phyloP scores from a whole-genome alignment of 2,329 filamentous ascomycete species.

The Cryphonectria radicalis region DNA sequence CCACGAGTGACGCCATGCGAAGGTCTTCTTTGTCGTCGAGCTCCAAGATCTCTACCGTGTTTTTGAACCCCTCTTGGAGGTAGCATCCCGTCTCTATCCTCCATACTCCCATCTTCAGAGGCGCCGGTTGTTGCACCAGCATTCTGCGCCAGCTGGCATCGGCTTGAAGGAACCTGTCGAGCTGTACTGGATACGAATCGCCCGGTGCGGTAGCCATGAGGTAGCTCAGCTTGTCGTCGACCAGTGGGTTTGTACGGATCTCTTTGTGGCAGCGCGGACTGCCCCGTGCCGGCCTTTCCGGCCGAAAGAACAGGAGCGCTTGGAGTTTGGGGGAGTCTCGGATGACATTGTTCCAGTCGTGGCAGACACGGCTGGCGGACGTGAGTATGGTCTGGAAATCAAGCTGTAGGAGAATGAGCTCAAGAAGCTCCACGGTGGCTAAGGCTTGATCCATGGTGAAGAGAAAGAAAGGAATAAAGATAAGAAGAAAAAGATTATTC shows the following conservation, averaged over 20 bases:
- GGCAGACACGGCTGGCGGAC: slow-evolving; percentile 31
- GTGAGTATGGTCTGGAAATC: slow-evolving; percentile 30
- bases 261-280: not conserved
- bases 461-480: not conserved
- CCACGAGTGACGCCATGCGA: not conserved
- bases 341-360: slow-evolving; percentile 24
- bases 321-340: slow-evolving; percentile 17
- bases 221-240: not conserved
- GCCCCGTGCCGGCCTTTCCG: not conserved
- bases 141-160: slow-evolving; percentile 22
- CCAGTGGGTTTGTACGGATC: slow-evolving; percentile 11
- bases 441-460: slow-evolving; percentile 21
- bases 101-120: slow-evolving; percentile 21
- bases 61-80: slow-evolving; percentile 3
- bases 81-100: slow-evolving; percentile 12
- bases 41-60: not conserved
- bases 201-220: not conserved
- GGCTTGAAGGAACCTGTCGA: not conserved
- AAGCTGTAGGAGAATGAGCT: slow-evolving; percentile 30
- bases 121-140: slow-evolving; percentile 26
- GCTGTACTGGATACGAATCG: not conserved
- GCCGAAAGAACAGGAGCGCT: slow-evolving; percentile 18
- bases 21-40: not conserved
- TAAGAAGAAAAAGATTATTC: not conserved
- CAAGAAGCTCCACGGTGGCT: slow-evolving; percentile 30